Evolutionary conservation across 2,329 filamentous ascomycete genomes (phyloP).

Genomic region (Clathrospora elynae): DNA sequence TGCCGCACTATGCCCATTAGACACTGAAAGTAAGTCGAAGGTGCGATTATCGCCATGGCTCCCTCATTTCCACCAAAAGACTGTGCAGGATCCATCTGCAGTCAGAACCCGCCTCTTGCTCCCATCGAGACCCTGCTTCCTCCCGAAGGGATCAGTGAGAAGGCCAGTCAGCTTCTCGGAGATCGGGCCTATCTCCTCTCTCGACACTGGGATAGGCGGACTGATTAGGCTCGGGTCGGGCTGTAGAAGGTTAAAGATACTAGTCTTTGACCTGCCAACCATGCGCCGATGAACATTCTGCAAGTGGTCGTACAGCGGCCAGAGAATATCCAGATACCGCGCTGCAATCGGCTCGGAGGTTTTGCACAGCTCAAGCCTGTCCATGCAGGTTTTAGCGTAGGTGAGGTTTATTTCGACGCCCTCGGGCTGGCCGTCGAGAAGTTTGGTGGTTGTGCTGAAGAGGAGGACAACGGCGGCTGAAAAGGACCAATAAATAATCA

Average conservation of each 20-base stretch:
- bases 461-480: slow-evolving; percentile 44
- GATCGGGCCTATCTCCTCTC: slow-evolving; percentile 43
- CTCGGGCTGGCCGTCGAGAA: slow-evolving; percentile 39
- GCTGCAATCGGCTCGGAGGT: slow-evolving; percentile 41
- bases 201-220: slow-evolving; percentile 38
- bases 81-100: slow-evolving; percentile 38
- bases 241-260: slow-evolving; percentile 42
- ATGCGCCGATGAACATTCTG: slow-evolving; percentile 41
- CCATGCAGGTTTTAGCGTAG: slow-evolving; percentile 44
- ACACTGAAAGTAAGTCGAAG: background rate
- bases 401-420: slow-evolving; percentile 41
- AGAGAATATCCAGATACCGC: slow-evolving; percentile 40
- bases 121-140: slow-evolving; percentile 36
- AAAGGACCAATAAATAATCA: slow-evolving; percentile 49
- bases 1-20: too few relatives aligned
- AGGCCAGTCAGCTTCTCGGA: slow-evolving; percentile 42
- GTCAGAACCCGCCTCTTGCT: slow-evolving; percentile 40
- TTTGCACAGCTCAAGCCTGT: slow-evolving; percentile 43
- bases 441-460: slow-evolving; percentile 42
- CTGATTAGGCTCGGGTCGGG: slow-evolving; percentile 31
- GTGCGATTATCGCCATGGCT: background rate
- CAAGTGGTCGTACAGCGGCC: slow-evolving; percentile 44
- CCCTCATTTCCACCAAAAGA: slow-evolving; percentile 45
- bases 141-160: slow-evolving; percentile 45
- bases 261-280: slow-evolving; percentile 41